Conservation (phyloP, 805 yeast species). For the Diddensiella santjacobensis region DNA sequence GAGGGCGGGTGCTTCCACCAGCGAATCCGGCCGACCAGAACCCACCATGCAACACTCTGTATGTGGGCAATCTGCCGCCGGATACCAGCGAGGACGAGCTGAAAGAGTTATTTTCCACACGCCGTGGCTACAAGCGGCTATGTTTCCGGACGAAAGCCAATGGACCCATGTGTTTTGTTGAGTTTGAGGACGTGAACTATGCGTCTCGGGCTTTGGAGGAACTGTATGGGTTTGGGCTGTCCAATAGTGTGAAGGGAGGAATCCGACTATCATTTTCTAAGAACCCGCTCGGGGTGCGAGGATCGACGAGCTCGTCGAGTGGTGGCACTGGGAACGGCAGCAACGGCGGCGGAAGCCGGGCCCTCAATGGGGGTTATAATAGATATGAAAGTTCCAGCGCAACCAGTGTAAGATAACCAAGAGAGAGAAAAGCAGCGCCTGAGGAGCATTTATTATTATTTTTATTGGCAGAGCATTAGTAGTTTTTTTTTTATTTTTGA, state of each 20-base stretch:
- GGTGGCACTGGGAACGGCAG: background rate
- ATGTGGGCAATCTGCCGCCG: constrained; percentile 96
- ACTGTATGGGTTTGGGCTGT: constrained; percentile 86
- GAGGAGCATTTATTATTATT: background rate
- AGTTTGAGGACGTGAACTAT: constrained; percentile 90
- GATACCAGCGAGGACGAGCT: constrained; percentile 94
- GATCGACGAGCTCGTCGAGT: constrained; percentile 1
- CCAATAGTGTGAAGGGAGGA: constrained; percentile 89
- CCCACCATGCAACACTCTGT: constrained; percentile 96
- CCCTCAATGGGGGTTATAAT: too few species aligned
- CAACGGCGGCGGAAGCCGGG: constrained; percentile 1
- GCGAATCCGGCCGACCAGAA: constrained; percentile 99
- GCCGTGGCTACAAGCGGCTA: constrained; percentile 87
- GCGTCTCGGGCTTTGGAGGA: constrained; percentile 95
- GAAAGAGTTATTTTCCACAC: constrained; percentile 79
- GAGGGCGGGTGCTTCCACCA: constrained; percentile 41
- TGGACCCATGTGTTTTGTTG: constrained; percentile 99
- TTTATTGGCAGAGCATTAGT: background rate
- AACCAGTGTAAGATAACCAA: constrained; percentile 2
- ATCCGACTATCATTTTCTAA: constrained; percentile 90
- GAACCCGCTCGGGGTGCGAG: constrained; percentile 92
- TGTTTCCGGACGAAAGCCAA: constrained; percentile 82
- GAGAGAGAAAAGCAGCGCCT: background rate
- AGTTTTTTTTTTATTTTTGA: too few species aligned
- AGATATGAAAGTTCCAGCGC: background rate